phyloP scores from a whole-genome alignment of 345 rosid genomes.

The Syzygium aromaticum region DNA sequence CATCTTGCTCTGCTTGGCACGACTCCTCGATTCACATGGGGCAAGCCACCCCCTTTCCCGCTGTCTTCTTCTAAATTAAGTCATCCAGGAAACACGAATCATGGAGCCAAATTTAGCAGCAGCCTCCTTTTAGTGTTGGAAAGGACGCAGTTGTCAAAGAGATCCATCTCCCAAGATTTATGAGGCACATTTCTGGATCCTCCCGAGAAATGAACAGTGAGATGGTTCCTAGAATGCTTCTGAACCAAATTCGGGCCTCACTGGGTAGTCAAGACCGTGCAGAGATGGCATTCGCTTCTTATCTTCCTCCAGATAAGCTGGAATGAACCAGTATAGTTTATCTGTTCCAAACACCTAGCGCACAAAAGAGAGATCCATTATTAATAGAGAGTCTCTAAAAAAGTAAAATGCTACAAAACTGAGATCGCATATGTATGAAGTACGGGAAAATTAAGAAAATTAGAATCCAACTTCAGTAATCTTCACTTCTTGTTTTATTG shows the following conservation, averaged over 20 bases:
- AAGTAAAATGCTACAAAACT: not conserved
- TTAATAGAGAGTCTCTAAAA: not conserved
- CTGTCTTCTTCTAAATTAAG: not conserved
- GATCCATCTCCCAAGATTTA: not conserved
- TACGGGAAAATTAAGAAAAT: not conserved
- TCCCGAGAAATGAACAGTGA: not conserved
- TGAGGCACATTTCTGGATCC: not conserved
- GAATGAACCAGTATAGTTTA: constrained; percentile 71
- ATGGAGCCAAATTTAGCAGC: not conserved
- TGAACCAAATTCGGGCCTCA: constrained; percentile 69
- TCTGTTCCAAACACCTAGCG: constrained; percentile 86
- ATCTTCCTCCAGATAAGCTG: constrained; percentile 84
- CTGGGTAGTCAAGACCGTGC: constrained; percentile 90
- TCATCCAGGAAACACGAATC: not conserved
- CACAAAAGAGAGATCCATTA: not conserved
- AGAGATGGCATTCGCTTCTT: constrained; percentile 74
- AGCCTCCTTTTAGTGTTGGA: not conserved
- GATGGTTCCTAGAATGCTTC: constrained; percentile 36
- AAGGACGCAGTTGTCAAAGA: not conserved
- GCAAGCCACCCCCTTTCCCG: not conserved
- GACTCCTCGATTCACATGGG: not conserved
- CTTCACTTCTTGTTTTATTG: not conserved
- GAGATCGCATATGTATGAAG: not conserved
- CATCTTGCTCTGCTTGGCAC: not conserved
- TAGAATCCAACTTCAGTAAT: not conserved